A percentile compares a stretch with the other conserved stretches of the same genome.
These are phyloP conservation scores for Takakia lepidozioides DNA, from an alignment of 225 moss, liverwort and hornwort species.

Conservation along the genomic window DNA sequence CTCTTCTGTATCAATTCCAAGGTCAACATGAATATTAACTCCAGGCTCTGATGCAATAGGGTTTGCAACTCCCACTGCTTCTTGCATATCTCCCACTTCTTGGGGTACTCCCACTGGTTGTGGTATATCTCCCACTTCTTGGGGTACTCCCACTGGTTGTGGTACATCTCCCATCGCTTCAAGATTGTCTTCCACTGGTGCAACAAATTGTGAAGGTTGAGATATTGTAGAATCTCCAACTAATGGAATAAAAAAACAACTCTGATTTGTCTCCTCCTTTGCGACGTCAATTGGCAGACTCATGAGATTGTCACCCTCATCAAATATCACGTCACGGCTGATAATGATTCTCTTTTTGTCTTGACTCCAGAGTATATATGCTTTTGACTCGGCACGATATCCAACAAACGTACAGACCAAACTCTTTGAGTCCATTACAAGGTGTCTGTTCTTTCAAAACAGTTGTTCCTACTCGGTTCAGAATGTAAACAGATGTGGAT, in stretches of 20 bases:
- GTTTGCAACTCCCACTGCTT: not conserved
- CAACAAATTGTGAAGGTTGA: not conserved
- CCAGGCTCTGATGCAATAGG: not conserved
- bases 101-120: too few relatives aligned
- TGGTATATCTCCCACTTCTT: not conserved
- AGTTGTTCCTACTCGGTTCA: too few relatives aligned
- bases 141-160: not conserved
- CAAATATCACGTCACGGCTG: not conserved
- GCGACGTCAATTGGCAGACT: not conserved
- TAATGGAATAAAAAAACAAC: not conserved
- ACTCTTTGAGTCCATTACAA: too few relatives aligned
- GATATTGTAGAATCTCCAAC: not conserved
- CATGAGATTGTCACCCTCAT: not conserved
- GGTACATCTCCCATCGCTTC: not conserved
- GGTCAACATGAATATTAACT: too few relatives aligned
- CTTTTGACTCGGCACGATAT: too few relatives aligned
- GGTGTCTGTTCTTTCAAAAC: too few relatives aligned
- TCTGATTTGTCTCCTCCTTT: not conserved
- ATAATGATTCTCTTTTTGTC: too few relatives aligned
- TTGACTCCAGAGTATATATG: too few relatives aligned
- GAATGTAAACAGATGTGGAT: too few relatives aligned
- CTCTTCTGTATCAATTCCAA: not conserved
- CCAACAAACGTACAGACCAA: too few relatives aligned
- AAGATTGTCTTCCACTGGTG: not conserved
- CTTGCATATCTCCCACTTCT: too few relatives aligned